These are phyloP conservation scores for Echium plantagineum DNA, from an alignment of 257 asterid genomes.

Conservation along the genomic window DNA sequence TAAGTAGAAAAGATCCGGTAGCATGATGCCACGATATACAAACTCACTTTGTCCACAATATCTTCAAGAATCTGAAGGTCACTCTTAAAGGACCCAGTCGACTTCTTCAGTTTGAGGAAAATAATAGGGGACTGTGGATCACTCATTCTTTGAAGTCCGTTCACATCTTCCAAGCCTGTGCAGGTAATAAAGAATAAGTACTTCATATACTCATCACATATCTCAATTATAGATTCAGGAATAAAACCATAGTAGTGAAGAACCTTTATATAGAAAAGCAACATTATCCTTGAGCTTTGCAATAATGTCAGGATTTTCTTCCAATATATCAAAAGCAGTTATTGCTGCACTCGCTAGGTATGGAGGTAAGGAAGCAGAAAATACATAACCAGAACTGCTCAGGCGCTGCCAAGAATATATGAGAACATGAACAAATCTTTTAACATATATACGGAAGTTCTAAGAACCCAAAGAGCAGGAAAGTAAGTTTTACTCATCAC, in stretches of 20 bases:
- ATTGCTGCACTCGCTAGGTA: constrained; percentile 91
- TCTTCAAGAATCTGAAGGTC: constrained; percentile 22
- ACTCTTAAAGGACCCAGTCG: constrained; percentile 24
- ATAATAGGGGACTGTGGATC: constrained; percentile 1
- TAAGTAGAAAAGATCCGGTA: neutral
- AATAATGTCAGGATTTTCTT: constrained; percentile 60
- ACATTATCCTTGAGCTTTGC: constrained; percentile 51
- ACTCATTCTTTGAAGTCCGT: neutral
- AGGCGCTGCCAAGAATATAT: constrained; percentile 53
- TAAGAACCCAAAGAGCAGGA: neutral
- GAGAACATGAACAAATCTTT: neutral
- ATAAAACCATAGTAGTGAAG: neutral
- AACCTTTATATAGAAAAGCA: constrained; percentile 43
- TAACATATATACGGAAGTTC: no score
- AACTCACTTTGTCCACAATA: constrained; percentile 46
- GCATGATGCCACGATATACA: neutral
- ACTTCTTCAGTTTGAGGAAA: neutral
- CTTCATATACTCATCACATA: no score
- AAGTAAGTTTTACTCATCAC: no score
- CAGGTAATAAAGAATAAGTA: constrained; percentile 6
- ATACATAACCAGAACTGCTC: constrained; percentile 84
- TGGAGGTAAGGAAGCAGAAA: constrained; percentile 95
- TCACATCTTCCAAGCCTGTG: constrained; percentile 30
- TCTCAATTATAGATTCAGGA: no score
- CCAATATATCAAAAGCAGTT: constrained; percentile 69